Evolutionary conservation across 768 basidiomycete genomes (phyloP).

Genomic region (Boletus eberwhitei): DNA sequence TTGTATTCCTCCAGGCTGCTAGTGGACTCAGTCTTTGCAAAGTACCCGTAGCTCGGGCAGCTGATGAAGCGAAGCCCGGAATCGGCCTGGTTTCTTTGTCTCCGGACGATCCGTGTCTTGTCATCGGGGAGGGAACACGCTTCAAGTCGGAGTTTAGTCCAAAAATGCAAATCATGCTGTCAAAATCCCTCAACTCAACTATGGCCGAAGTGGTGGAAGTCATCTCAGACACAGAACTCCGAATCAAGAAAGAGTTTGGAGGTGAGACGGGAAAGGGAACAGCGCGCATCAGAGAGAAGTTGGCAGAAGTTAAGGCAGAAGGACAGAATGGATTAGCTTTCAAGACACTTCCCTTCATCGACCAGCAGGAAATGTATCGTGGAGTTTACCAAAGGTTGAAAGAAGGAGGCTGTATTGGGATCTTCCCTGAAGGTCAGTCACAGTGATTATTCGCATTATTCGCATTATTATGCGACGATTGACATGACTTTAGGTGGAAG

Average conservation of each 20-base stretch:
- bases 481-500: slow-evolving; percentile 72
- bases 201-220: slow-evolving; percentile 86
- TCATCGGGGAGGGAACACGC: slow-evolving; percentile 76
- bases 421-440: slow-evolving; percentile 90
- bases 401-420: slow-evolving; percentile 88
- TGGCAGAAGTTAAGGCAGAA: slow-evolving; percentile 53
- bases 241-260: slow-evolving; percentile 83
- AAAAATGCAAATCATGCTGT: slow-evolving; percentile 82
- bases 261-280: slow-evolving; percentile 78
- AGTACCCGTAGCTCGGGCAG: slow-evolving; percentile 94
- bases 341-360: slow-evolving; percentile 83
- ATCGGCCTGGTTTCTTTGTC: slow-evolving; percentile 71
- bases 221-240: slow-evolving; percentile 81
- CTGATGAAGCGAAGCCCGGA: slow-evolving; percentile 77
- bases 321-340: slow-evolving; percentile 67
- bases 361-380: slow-evolving; percentile 94
- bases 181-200: slow-evolving; percentile 72
- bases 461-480: neutral
- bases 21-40: slow-evolving; percentile 11
- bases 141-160: slow-evolving; percentile 74
- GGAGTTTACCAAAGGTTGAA: slow-evolving; percentile 86
- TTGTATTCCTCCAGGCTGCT: neutral
- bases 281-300: slow-evolving; percentile 60
- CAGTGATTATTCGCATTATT: neutral
- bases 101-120: slow-evolving; percentile 70